Conservation (phyloP, 805 yeast species). For the Candida coleopterorum region DNA sequence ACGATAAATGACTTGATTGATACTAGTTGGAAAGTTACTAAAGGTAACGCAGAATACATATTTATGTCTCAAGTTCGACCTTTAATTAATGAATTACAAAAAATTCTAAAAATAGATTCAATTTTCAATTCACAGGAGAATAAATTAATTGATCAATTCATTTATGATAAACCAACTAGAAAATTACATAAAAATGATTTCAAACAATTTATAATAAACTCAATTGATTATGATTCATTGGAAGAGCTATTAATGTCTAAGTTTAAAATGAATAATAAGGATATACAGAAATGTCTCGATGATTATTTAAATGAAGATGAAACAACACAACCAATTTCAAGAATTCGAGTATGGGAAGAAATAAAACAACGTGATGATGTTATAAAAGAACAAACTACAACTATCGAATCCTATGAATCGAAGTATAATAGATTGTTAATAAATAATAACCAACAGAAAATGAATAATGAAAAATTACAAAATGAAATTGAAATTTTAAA, state of each 20-base stretch:
- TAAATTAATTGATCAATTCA: conserved; percentile 14
- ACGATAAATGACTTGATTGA: conserved; percentile 16
- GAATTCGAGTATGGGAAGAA: neutral
- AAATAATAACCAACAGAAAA: conserved; percentile 6
- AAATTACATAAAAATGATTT: conserved; percentile 20
- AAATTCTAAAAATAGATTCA: conserved; percentile 11
- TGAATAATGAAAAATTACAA: conserved; percentile 10
- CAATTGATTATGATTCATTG: conserved; percentile 17
- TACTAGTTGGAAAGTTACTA: conserved; percentile 17
- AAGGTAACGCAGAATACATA: conserved; percentile 15
- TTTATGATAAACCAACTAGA: conserved; percentile 14
- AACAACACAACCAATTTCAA: conserved; percentile 3
- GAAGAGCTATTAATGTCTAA: conserved; percentile 19
- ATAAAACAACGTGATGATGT: conserved; percentile 11
- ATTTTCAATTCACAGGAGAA: conserved; percentile 17
- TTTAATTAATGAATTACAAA: conserved; percentile 20
- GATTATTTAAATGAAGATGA: neutral
- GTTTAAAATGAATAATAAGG: conserved; percentile 12
- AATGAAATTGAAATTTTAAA: conserved; percentile 10
- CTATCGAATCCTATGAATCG: neutral
- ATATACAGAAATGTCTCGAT: conserved; percentile 4
- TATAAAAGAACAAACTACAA: conserved; percentile 13
- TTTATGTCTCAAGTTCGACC: conserved; percentile 18
- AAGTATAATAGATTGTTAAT: conserved; percentile 10
- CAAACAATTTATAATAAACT: conserved; percentile 18